phyloP scores from a whole-genome alignment of 2,329 filamentous ascomycete species.

The Didymella exigua region DNA sequence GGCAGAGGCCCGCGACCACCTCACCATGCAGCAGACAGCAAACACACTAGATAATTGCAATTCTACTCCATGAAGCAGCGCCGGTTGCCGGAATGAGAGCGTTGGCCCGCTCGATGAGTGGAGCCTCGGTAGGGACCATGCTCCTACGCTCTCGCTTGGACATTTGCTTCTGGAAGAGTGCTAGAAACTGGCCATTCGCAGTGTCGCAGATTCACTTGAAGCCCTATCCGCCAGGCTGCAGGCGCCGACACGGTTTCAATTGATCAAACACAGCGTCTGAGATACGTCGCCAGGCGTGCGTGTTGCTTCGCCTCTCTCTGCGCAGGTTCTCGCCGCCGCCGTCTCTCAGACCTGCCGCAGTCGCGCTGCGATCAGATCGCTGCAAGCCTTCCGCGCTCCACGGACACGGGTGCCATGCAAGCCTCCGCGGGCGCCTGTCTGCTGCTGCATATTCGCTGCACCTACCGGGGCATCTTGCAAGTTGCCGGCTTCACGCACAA shows the following conservation, averaged over 20 bases:
- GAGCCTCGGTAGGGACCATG: slow-evolving; percentile 23
- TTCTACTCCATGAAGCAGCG: slow-evolving; percentile 10
- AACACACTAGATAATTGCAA: slow-evolving; percentile 9
- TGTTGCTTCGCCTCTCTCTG: slow-evolving; percentile 5
- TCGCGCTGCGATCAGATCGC: slow-evolving; percentile 29
- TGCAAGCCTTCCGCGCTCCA: slow-evolving; percentile 42
- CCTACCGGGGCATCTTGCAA: slow-evolving; percentile 26
- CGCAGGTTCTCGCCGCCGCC: slow-evolving; percentile 8
- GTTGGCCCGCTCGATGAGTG: slow-evolving; percentile 30
- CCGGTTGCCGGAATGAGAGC: slow-evolving; percentile 27
- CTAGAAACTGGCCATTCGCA: slow-evolving; percentile 21
- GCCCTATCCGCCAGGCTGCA: slow-evolving; percentile 11
- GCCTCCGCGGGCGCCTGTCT: slow-evolving; percentile 27
- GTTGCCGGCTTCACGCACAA: slow-evolving; percentile 37
- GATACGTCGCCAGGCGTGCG: slow-evolving; percentile 24
- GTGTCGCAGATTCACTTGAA: slow-evolving; percentile 19
- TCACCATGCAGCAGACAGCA: not conserved
- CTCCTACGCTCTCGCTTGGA: slow-evolving; percentile 25
- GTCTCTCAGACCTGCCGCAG: slow-evolving; percentile 34
- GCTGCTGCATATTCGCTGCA: slow-evolving; percentile 31
- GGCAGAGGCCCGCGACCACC: not conserved
- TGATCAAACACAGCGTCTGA: slow-evolving; percentile 24
- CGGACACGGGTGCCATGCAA: slow-evolving; percentile 36
- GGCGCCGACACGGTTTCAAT: slow-evolving; percentile 20
- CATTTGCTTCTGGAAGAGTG: slow-evolving; percentile 31